A percentile compares a stretch with the other conserved stretches of the same genome.
These are phyloP conservation scores for Sporothrix dimorphospora DNA, from an alignment of 2,329 filamentous ascomycete species.

Conservation along the genomic window DNA sequence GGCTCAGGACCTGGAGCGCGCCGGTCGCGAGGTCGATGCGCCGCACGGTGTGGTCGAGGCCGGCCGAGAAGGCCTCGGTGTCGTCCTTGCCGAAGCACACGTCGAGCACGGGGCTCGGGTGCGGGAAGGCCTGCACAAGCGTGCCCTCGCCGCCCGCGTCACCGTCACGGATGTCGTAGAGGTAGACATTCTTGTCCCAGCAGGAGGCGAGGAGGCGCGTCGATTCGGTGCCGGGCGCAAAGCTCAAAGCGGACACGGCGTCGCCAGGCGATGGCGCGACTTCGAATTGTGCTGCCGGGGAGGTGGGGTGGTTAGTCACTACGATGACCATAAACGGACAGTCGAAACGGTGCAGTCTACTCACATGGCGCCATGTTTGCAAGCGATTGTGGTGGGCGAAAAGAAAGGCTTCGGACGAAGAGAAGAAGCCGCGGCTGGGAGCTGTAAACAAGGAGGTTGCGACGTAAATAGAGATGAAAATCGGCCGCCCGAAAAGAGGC, in stretches of 20 bases:
- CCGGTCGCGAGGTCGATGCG: slow-evolving; percentile 72
- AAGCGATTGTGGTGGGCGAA: neutral
- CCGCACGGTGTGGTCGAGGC: slow-evolving; percentile 84
- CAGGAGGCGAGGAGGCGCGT: slow-evolving; percentile 84
- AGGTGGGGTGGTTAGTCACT: neutral
- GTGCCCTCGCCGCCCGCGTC: slow-evolving; percentile 62
- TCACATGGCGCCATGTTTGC: slow-evolving; percentile 33
- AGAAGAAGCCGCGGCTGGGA: neutral
- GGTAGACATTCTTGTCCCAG: slow-evolving; percentile 90
- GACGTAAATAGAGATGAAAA: slow-evolving; percentile 24
- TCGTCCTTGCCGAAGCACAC: slow-evolving; percentile 87
- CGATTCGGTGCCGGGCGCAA: slow-evolving; percentile 75
- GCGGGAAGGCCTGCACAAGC: slow-evolving; percentile 73
- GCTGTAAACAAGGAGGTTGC: slow-evolving; percentile 31
- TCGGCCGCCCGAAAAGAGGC: slow-evolving; percentile 12
- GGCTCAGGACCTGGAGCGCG: slow-evolving; percentile 73
- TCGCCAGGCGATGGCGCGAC: slow-evolving; percentile 81
- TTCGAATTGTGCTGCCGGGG: slow-evolving; percentile 57
- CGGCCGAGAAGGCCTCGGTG: slow-evolving; percentile 81
- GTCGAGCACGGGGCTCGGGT: slow-evolving; percentile 84
- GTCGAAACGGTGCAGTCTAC: neutral
- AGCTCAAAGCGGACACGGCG: slow-evolving; percentile 83
- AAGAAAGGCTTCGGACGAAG: neutral
- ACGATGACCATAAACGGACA: neutral
- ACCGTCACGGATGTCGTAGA: slow-evolving; percentile 72